Conservation (phyloP, 305 asterid genomes). For the Ilex paraguariensis region DNA sequence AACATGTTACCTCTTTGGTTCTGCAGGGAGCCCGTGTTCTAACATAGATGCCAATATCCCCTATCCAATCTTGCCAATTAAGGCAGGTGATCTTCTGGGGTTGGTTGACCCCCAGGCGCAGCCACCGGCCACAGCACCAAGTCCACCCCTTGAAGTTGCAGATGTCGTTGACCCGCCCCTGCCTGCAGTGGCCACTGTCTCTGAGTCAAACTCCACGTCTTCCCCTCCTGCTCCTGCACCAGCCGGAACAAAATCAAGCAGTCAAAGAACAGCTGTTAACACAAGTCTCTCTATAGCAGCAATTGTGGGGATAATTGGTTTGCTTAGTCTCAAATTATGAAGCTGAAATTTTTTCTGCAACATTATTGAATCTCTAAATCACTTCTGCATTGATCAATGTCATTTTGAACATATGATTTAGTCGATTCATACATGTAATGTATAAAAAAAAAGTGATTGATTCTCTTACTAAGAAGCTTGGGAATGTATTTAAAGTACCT, state of each 20-base stretch:
- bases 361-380: no score
- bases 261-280: background rate
- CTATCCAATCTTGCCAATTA: slow-evolving; percentile 32
- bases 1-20: slow-evolving; percentile 13
- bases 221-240: background rate
- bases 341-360: no score
- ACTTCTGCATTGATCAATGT: no score
- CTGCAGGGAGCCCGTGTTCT: slow-evolving; percentile 23
- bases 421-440: no score
- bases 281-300: background rate
- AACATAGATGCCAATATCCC: slow-evolving; percentile 16
- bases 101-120: slow-evolving; percentile 29
- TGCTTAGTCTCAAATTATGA: background rate
- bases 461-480: no score
- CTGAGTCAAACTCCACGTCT: background rate
- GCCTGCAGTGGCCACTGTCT: background rate
- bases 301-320: background rate
- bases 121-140: slow-evolving; percentile 34
- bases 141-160: background rate
- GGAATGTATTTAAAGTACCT: no score
- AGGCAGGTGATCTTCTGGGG: slow-evolving; percentile 44
- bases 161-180: slow-evolving; percentile 5
- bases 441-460: no score
- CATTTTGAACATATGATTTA: no score
- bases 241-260: background rate